phyloP scores from a whole-genome alignment of 441 rosid species.

The Populus hybrid region DNA sequence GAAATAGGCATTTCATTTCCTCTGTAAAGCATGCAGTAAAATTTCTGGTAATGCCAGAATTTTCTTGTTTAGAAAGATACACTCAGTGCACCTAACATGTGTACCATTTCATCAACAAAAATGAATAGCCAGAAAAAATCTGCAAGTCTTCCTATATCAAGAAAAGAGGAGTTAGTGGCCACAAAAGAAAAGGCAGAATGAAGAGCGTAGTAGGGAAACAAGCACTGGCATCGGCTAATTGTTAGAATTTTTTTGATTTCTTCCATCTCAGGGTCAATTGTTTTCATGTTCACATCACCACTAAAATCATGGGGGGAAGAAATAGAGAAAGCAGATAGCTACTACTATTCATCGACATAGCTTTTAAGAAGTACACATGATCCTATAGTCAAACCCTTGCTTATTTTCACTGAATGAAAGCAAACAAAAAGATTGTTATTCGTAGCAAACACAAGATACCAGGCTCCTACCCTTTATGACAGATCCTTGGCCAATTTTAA shows the following conservation, averaged over 20 bases:
- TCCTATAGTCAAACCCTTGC: neutral
- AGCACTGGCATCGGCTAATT: neutral
- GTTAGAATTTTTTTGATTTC: neutral
- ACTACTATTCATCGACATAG: neutral
- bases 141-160: neutral
- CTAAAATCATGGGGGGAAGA: neutral
- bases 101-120: neutral
- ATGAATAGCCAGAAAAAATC: neutral
- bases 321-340: neutral
- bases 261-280: neutral
- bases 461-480: constrained; percentile 65
- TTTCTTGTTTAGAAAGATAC: neutral
- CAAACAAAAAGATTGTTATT: neutral
- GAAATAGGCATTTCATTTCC: neutral
- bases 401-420: neutral
- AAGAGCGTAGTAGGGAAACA: neutral
- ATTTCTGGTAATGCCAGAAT: neutral
- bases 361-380: neutral
- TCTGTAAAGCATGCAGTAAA: neutral
- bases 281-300: neutral
- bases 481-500: constrained; percentile 73
- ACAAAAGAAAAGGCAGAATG: neutral
- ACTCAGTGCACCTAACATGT: neutral
- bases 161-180: neutral
- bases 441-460: neutral